Evolutionary conservation across 805 yeast genomes (phyloP), one percentile per base, ranked within the genome.

Genomic region (Saccharomyces cerevisiae): DNA sequence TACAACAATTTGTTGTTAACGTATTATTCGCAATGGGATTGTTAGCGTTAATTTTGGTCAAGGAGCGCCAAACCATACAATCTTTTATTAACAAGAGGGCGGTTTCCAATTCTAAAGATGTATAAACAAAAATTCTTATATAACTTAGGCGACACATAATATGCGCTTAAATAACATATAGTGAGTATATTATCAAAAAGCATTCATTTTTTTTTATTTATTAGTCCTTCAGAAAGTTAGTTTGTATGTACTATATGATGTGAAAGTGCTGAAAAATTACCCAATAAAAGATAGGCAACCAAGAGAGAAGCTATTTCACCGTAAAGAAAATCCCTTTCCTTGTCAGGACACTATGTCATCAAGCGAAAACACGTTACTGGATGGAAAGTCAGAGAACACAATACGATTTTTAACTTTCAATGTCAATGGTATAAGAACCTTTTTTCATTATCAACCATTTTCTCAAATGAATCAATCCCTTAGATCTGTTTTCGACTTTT

Each of bases 371-470:
- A 8, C 17, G 17, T 21, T 17, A 36, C 43, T 9, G 13, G 22
- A 36, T 9, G 43, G 10, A 17, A 36, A 36, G 11, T 10, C 13
- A 17, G 24, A 36, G 17, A 17, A 17, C 17, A 36, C 43, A 11
- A 51, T 80, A 2, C 70, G 90, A n/a, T 72, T 79, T 47, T 70
- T 86, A 17, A 75, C 94, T 0, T 92, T 89, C 76, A 92, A 90
- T 68, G 86, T 89, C 48, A 92, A 90, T 63, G 97, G 97, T 0
- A 69, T 83, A 51, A 81, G 89, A 51, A 90, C 96, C 0, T 72
- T 92, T 29, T 81, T 85, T 66, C 85, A 87, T 61, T 89, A 88
- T 66, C 80, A 83, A 56, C 97, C 97, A 1, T 92, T 97, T 92
- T 83, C 81, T 53, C 74, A 78, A 36, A 61, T 73, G 59, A 61